A percentile compares a stretch with the other conserved stretches of the same genome.
These are phyloP conservation scores for Cercospora sp. DNA, from an alignment of 2,329 filamentous ascomycete genomes.

Conservation along the genomic window DNA sequence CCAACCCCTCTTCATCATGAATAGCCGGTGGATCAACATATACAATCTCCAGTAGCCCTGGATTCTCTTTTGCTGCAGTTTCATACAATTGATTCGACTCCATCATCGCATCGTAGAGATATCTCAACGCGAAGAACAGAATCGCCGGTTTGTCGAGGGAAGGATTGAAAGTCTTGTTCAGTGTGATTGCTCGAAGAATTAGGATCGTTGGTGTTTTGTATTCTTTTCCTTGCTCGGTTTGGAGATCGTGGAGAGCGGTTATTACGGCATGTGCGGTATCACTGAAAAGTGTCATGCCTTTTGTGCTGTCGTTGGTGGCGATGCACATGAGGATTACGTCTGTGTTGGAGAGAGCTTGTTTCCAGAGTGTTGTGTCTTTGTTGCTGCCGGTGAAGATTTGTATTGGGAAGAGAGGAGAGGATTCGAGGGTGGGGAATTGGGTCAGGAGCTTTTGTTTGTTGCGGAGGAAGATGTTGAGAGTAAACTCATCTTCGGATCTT, in stretches of 20 bases:
- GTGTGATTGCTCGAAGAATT: background rate
- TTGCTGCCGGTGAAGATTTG: background rate
- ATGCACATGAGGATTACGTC: slow-evolving; percentile 9
- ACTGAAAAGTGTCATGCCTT: background rate
- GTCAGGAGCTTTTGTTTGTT: slow-evolving; percentile 2
- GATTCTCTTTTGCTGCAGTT: background rate
- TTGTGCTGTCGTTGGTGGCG: slow-evolving; percentile 7
- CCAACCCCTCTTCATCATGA: slow-evolving; percentile 3
- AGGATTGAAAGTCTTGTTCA: background rate
- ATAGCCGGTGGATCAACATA: slow-evolving; percentile 7
- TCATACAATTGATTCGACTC: background rate
- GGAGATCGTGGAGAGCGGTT: background rate
- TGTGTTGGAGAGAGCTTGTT: background rate
- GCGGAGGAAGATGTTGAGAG: slow-evolving; percentile 8
- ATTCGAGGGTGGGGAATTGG: background rate
- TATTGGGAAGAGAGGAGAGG: background rate
- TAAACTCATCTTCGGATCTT: no score
- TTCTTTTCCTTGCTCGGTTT: background rate
- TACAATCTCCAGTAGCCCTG: background rate
- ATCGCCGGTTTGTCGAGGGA: background rate
- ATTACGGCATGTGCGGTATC: background rate
- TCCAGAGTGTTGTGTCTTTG: background rate
- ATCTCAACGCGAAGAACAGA: background rate
- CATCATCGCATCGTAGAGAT: slow-evolving; percentile 1
- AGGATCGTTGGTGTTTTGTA: slow-evolving; percentile 6